phyloP scores from a whole-genome alignment of 1,284 basidiomycete species.

The Microstroma glucosiphilum region DNA sequence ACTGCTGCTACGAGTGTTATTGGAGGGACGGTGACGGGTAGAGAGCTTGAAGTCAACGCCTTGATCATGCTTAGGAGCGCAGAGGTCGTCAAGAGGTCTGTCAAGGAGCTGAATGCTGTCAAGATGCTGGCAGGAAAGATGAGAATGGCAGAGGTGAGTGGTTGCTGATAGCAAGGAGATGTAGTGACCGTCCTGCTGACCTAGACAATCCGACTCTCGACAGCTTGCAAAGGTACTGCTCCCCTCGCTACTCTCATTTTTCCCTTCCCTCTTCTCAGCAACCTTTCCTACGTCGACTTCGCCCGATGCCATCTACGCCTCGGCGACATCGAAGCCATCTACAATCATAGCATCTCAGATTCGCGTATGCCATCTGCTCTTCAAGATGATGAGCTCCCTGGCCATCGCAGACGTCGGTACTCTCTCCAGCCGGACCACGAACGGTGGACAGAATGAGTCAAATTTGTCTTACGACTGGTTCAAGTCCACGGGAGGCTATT shows the following conservation, averaged over 20 bases:
- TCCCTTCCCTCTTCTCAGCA: constrained; percentile 39
- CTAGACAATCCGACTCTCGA: not conserved
- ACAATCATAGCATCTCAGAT: constrained; percentile 20
- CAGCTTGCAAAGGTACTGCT: constrained; percentile 25
- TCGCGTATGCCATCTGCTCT: constrained; percentile 42
- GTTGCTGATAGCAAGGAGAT: not conserved
- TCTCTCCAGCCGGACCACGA: constrained; percentile 24
- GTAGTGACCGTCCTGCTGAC: not conserved
- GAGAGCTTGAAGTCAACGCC: constrained; percentile 16
- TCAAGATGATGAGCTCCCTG: constrained; percentile 38
- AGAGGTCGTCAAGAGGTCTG: constrained; percentile 34
- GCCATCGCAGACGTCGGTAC: constrained; percentile 42
- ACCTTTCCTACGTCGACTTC: constrained; percentile 23
- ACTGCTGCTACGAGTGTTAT: not conserved
- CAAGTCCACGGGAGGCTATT: constrained; percentile 2
- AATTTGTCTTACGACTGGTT: constrained; percentile 8
- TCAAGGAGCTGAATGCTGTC: constrained; percentile 45
- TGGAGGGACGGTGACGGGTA: not conserved
- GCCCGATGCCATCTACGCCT: constrained; percentile 19
- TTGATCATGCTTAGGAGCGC: constrained; percentile 37
- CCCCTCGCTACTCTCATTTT: constrained; percentile 39
- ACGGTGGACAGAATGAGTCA: constrained; percentile 17
- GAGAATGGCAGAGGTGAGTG: constrained; percentile 47
- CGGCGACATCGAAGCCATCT: constrained; percentile 24
- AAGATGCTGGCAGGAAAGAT: constrained; percentile 45